Evolutionary conservation across 192 early-diverging fungal genomes (phyloP).

Genomic region (Linderina pennispora): DNA sequence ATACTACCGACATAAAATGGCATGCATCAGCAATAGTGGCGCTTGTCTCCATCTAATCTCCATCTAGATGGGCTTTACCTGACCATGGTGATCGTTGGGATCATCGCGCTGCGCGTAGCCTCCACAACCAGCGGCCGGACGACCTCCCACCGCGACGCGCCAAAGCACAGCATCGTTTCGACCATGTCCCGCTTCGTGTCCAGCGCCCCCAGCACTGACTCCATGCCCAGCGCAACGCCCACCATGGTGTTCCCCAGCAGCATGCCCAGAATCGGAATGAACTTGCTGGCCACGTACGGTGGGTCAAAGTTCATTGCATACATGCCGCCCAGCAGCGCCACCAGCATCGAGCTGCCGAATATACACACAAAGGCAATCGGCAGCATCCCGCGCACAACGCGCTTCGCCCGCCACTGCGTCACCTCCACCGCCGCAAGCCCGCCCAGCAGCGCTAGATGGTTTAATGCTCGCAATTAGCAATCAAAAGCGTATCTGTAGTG

Average conservation of each 20-base stretch:
- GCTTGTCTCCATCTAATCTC: no score
- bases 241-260: conserved; percentile 76
- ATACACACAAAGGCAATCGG: conserved; percentile 48
- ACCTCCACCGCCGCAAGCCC: conserved; percentile 42
- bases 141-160: conserved; percentile 83
- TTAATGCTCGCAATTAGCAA: background rate
- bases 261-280: conserved; percentile 85
- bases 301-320: conserved; percentile 68
- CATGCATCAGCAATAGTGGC: no score
- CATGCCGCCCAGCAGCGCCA: conserved; percentile 17
- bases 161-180: conserved; percentile 63
- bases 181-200: conserved; percentile 44
- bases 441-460: conserved; percentile 39
- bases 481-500: conserved; percentile 55
- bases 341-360: conserved; percentile 18
- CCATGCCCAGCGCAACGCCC: conserved; percentile 59
- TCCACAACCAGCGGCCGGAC: conserved; percentile 66
- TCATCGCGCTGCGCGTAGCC: conserved; percentile 65
- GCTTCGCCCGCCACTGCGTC: conserved; percentile 52
- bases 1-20: no score
- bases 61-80: no score
- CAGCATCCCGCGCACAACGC: conserved; percentile 70
- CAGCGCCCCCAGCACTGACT: conserved; percentile 51
- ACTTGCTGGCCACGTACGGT: conserved; percentile 61
- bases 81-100: conserved; percentile 77